Evolutionary conservation across 495 filamentous ascomycete genomes (phyloP).

Genomic region (Trichoderma virens): DNA sequence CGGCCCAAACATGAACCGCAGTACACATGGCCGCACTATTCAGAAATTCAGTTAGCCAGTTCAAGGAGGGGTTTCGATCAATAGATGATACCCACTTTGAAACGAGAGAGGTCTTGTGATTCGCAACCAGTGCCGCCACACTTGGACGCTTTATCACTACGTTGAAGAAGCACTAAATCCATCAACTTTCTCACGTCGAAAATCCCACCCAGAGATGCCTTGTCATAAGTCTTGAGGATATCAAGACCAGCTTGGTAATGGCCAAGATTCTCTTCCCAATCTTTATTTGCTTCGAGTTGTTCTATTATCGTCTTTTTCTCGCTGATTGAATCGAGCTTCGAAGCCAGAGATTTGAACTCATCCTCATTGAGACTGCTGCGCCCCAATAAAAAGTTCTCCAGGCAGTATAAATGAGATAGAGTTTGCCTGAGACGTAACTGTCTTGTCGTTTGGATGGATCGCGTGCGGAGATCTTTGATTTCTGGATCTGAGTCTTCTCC

Average conservation of each 20-base stretch:
- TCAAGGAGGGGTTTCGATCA: neutral
- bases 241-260: neutral
- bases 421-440: neutral
- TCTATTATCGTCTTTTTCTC: neutral
- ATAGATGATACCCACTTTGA: neutral
- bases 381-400: neutral
- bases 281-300: neutral
- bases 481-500: neutral
- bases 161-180: neutral
- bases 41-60: neutral
- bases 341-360: neutral
- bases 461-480: neutral
- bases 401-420: neutral
- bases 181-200: neutral
- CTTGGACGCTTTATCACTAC: neutral
- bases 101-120: neutral
- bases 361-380: neutral
- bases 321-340: neutral
- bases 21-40: neutral
- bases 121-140: neutral
- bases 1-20: neutral
- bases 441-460: neutral
- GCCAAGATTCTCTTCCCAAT: neutral
- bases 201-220: neutral
- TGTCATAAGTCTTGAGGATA: neutral